Evolutionary conservation across 805 yeast species (phyloP).

Genomic region (Kuraishia cidri): DNA sequence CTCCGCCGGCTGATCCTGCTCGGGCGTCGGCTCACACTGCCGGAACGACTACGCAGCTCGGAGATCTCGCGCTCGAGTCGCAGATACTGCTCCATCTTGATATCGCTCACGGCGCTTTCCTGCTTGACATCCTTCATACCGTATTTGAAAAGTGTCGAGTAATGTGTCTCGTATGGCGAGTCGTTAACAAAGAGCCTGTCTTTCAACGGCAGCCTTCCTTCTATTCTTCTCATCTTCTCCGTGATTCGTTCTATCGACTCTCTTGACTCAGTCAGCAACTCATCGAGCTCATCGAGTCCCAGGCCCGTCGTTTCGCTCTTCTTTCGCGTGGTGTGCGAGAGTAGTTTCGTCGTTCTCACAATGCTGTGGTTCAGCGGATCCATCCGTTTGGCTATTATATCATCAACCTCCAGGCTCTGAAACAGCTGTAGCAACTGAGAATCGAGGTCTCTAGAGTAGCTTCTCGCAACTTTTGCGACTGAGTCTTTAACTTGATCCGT

Average conservation of each 20-base stretch:
- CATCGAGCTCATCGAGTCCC: constrained; percentile 15
- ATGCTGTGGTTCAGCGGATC: neutral
- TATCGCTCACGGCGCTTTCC: no score
- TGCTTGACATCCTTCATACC: no score
- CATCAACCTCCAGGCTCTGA: constrained; percentile 3
- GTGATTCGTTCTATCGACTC: constrained; percentile 14
- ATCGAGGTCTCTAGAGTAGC: constrained; percentile 18
- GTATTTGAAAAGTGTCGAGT: constrained; percentile 25
- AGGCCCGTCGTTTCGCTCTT: neutral
- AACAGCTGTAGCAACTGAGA: constrained; percentile 14
- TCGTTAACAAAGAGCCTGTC: constrained; percentile 24
- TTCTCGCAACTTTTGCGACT: constrained; percentile 9
- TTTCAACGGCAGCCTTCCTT: constrained; percentile 22
- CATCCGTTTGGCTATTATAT: neutral
- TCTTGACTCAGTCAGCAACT: constrained; percentile 7
- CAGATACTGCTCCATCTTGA: constrained; percentile 2
- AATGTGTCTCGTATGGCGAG: constrained; percentile 32
- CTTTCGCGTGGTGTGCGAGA: neutral
- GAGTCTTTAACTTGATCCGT: constrained; percentile 12
- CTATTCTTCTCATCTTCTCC: constrained; percentile 20
- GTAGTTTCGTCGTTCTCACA: neutral
- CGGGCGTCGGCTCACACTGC: no score
- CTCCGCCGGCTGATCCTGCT: no score
- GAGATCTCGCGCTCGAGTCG: constrained; percentile 3
- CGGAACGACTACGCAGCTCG: no score